These are phyloP conservation scores for Chalciporus chontae DNA, from an alignment of 768 basidiomycete genomes.

Conservation along the genomic window DNA sequence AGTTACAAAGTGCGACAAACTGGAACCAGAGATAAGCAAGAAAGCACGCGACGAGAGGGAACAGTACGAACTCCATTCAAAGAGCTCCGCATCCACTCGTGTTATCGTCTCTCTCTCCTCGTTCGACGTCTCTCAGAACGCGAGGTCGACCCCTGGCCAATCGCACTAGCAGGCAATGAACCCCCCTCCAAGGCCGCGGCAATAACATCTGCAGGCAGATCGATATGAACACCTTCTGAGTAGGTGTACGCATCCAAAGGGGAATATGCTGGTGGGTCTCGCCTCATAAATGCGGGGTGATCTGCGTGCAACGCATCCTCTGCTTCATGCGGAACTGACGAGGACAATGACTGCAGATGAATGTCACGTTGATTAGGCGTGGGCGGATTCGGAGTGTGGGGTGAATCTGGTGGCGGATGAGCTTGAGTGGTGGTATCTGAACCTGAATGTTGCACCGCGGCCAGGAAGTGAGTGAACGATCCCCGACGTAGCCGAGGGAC, in stretches of 20 bases:
- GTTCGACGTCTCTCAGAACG: constrained; percentile 58
- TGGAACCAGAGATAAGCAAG: constrained; percentile 10
- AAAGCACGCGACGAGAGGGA: background rate
- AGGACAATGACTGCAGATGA: constrained; percentile 60
- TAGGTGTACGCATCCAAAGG: constrained; percentile 85
- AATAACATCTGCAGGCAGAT: constrained; percentile 90
- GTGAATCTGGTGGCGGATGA: constrained; percentile 78
- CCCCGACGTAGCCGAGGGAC: constrained; percentile 62
- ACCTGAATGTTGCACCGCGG: constrained; percentile 57
- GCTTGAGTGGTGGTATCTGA: constrained; percentile 66
- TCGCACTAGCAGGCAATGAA: constrained; percentile 53
- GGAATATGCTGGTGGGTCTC: constrained; percentile 83
- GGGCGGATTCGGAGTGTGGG: constrained; percentile 73
- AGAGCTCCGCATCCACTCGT: background rate
- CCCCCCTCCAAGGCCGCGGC: constrained; percentile 81
- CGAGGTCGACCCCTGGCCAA: constrained; percentile 47
- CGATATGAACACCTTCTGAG: constrained; percentile 86
- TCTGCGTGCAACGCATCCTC: constrained; percentile 28
- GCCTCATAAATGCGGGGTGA: constrained; percentile 40
- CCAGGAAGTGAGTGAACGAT: constrained; percentile 65
- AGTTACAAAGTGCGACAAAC: constrained; percentile 21
- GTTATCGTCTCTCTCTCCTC: constrained; percentile 43
- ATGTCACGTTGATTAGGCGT: constrained; percentile 85
- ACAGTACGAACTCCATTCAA: constrained; percentile 14
- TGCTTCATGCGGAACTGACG: constrained; percentile 13